Evolutionary conservation across 2,329 filamentous ascomycete genomes (phyloP), one percentile per base, ranked within the genome.

Genomic region (Xylaria sp.): DNA sequence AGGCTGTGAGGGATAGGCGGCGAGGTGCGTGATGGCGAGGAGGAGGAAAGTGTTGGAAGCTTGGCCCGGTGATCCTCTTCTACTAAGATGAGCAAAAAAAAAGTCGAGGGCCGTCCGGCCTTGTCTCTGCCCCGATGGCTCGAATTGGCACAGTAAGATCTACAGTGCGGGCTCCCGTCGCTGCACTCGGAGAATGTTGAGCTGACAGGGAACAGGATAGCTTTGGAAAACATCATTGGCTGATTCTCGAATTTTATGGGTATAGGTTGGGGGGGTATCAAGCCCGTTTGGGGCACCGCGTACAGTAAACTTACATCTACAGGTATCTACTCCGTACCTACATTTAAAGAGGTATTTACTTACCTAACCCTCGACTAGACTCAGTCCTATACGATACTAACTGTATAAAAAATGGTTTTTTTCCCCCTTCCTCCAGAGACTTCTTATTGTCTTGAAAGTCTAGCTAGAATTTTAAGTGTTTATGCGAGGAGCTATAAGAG

Each of bases 71-170:
- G 65, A 64, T 69, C 65, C 56, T 64, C 61, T n/a, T n/a, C n/a
- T n/a, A n/a, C n/a, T 67, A 65, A 70, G 64, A 66, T 65, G 66
- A 67, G 68, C 62, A 71, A 69, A 73, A 67, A 69, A 70, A 69
- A 66, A 19, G 57, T 54, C 57, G 47, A 63, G 52, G 56, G 57
- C 56, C 58, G 58, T 50, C 46, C 61, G 45, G 60, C 19, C 63
- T 50, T 56, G 21, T 23, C 31, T 23, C 17, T 37, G n/a, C 17
- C 42, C 12, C 54, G 28, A 23, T 19, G 42, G 19, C 23, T 38
- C 33, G n/a, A 50, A 35, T 35, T 12, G 47, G 47, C 49, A 38
- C 46, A 31, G 28, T 31, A 9, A 5, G 28, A 31, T 5, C 28
- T 43, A 56, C 56, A 55, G 55, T 61, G 61, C 54, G 54, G 46